Percentiles rank a stretch among this genome's conserved stretches.
Conservation (phyloP, 2,329 filamentous ascomycete genomes). For the Sporothrix inflata region DNA sequence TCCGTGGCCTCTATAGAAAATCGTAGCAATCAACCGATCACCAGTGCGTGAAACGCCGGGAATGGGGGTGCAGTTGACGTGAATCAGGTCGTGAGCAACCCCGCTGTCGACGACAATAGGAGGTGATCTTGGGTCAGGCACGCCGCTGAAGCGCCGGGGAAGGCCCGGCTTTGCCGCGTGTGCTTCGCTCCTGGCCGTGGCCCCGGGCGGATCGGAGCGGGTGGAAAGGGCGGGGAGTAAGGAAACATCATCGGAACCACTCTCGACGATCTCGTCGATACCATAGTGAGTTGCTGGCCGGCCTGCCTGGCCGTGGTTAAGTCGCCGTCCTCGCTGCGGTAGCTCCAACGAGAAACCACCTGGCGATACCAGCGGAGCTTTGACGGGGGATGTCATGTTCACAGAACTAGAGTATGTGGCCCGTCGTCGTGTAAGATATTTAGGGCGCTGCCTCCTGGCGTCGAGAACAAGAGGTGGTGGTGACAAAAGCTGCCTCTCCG, state of each 20-base stretch:
- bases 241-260: constrained; percentile 46
- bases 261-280: constrained; percentile 68
- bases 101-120: constrained; percentile 65
- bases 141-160: constrained; percentile 59
- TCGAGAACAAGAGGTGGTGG: neutral
- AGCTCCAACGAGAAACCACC: constrained; percentile 49
- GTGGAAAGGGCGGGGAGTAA: constrained; percentile 31
- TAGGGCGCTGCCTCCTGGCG: too few relatives aligned
- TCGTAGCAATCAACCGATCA: constrained; percentile 62
- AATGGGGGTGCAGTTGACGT: constrained; percentile 63
- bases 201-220: neutral
- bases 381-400: constrained; percentile 25
- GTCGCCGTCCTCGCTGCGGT: constrained; percentile 64
- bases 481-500: neutral
- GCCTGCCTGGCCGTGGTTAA: constrained; percentile 38
- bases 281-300: constrained; percentile 59
- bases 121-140: constrained; percentile 62
- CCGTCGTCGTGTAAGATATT: too few relatives aligned
- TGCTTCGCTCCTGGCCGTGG: neutral
- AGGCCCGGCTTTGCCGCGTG: constrained; percentile 41
- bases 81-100: constrained; percentile 63
- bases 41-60: constrained; percentile 48
- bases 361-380: constrained; percentile 17
- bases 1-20: constrained; percentile 61
- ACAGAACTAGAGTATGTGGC: neutral